Percentiles rank a stretch among this genome's conserved stretches.
phyloP scores from a whole-genome alignment of 2,329 filamentous ascomycete species.

The Trichoderma sp. region DNA sequence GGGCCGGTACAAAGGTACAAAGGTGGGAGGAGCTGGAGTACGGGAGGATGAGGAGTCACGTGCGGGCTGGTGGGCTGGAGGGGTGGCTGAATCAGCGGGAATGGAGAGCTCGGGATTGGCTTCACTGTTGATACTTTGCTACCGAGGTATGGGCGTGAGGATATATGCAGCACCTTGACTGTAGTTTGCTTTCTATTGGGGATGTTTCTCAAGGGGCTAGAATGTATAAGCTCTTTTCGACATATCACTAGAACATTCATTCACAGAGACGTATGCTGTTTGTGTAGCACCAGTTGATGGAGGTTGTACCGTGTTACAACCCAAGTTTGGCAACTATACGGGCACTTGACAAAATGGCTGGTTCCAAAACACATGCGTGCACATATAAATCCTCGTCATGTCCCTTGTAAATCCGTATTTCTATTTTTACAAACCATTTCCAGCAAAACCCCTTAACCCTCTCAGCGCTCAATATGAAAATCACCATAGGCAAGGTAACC shows the following conservation, averaged over 20 bases:
- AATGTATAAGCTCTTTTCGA: not conserved
- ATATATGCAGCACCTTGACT: not conserved
- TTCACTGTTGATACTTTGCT: not conserved
- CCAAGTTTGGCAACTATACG: not conserved
- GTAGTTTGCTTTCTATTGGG: not conserved
- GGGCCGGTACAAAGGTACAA: not conserved
- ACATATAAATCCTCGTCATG: not conserved
- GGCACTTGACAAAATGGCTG: not conserved
- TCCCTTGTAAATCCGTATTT: not conserved
- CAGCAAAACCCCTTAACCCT: not conserved
- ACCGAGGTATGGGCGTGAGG: not conserved
- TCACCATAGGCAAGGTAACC: not conserved
- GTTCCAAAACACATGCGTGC: fast-evolving
- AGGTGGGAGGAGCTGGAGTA: constrained; percentile 9
- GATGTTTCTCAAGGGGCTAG: not conserved
- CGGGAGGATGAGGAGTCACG: constrained; percentile 16
- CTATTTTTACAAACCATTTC: not conserved
- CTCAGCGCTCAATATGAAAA: not conserved
- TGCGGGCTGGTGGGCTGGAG: not conserved
- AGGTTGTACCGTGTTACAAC: not conserved
- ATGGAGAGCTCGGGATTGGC: constrained; percentile 9
- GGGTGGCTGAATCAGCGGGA: constrained; percentile 7
- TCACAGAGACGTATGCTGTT: not conserved
- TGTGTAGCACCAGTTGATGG: not conserved
- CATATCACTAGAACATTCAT: not conserved